Conservation (phyloP, 495 filamentous ascomycete species). For the Daldinia loculata region DNA sequence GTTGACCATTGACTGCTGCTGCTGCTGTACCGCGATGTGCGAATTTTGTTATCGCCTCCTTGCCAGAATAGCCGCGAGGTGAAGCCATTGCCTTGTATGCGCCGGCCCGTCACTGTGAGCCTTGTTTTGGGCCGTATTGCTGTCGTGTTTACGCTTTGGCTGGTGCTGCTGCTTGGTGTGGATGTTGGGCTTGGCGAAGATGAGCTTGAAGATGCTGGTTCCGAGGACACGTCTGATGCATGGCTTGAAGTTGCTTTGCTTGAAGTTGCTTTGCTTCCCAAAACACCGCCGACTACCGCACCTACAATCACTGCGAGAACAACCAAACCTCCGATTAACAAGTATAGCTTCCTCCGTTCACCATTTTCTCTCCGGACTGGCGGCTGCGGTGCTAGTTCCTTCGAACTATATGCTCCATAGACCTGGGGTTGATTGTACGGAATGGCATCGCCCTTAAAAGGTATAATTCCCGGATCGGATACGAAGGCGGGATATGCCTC, state of each 20-base stretch:
- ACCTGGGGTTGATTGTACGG: not conserved
- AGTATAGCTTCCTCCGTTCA: constrained; percentile 22
- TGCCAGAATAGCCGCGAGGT: constrained; percentile 39
- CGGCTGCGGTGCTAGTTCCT: not conserved
- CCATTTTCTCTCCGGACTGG: not conserved
- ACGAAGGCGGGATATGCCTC: constrained; percentile 2
- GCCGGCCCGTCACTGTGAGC: constrained; percentile 27
- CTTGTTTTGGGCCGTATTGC: constrained; percentile 20
- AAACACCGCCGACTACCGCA: constrained; percentile 24
- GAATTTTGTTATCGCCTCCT: constrained; percentile 33
- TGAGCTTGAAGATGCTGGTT: not conserved
- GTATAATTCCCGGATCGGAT: not conserved
- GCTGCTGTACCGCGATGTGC: constrained; percentile 26
- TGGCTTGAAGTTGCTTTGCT: not conserved
- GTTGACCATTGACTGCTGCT: constrained; percentile 10
- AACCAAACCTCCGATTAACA: constrained; percentile 13
- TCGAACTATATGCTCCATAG: not conserved
- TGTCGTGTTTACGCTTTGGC: constrained; percentile 22
- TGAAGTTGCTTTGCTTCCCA: constrained; percentile 18
- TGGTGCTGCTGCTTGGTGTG: not conserved
- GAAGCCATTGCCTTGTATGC: constrained; percentile 24
- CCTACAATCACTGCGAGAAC: constrained; percentile 13
- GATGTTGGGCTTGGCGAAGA: not conserved
- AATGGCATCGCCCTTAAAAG: not conserved
- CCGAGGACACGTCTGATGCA: not conserved